Evolutionary conservation across 768 basidiomycete genomes (phyloP).

Genomic region (Boletus tomentosulus): DNA sequence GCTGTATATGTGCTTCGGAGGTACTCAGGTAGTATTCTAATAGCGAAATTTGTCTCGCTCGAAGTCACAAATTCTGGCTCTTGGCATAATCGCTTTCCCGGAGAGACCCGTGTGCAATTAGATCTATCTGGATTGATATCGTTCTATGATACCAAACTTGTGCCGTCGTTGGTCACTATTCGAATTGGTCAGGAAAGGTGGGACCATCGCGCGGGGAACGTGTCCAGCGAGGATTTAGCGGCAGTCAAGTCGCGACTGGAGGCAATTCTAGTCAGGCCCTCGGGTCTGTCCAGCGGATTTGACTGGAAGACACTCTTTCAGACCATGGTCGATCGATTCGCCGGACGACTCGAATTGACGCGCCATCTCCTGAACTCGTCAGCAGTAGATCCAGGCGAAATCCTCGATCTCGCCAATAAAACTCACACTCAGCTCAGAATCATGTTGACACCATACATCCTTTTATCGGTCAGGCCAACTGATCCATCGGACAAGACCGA

Average conservation of each 20-base stretch:
- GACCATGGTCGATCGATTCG: constrained; percentile 39
- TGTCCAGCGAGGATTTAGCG: constrained; percentile 7
- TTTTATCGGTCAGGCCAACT: background rate
- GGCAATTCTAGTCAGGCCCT: constrained; percentile 1
- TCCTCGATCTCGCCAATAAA: constrained; percentile 5
- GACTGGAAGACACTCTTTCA: constrained; percentile 41
- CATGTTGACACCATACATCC: constrained; percentile 13
- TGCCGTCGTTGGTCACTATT: constrained; percentile 7
- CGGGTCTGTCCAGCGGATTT: constrained; percentile 25
- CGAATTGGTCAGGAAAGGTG: constrained; percentile 11
- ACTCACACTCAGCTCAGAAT: constrained; percentile 18
- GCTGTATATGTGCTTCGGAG: too few species aligned
- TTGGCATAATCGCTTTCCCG: constrained; percentile 24
- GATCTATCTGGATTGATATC: constrained; percentile 17
- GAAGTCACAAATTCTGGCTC: constrained; percentile 11
- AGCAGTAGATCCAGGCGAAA: constrained; percentile 7
- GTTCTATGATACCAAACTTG: constrained; percentile 20
- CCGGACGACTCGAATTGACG: too few species aligned
- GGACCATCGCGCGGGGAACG: constrained; percentile 12
- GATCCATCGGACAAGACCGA: background rate
- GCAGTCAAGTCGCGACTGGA: constrained; percentile 1
- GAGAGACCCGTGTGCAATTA: constrained; percentile 19
- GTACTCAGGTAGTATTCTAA: background rate
- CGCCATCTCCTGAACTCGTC: too few species aligned
- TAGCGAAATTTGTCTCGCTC: background rate